These are phyloP conservation scores for Fusarium coffeatum DNA, from an alignment of 2,329 filamentous ascomycete genomes.

Conservation along the genomic window DNA sequence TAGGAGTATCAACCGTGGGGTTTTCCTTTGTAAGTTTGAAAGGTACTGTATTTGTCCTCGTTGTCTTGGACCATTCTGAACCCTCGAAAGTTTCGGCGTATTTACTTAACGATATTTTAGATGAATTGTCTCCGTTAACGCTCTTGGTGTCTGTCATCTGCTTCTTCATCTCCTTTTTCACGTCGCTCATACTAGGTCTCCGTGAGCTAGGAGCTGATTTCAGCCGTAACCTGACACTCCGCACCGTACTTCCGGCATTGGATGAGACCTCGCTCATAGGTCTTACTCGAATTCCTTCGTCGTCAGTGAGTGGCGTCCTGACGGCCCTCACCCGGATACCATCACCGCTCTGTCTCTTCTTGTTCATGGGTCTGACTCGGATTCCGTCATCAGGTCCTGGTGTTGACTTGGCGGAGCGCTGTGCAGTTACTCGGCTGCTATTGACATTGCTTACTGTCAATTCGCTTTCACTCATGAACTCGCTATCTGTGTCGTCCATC, in stretches of 20 bases:
- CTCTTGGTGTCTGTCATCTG: constrained; percentile 29
- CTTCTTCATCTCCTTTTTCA: constrained; percentile 46
- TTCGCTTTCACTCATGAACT: constrained; percentile 48
- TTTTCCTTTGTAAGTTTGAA: constrained; percentile 54
- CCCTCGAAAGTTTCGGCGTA: constrained; percentile 31
- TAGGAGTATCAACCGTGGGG: constrained; percentile 55
- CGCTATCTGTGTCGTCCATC: constrained; percentile 45
- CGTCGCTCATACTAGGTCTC: constrained; percentile 44
- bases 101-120: constrained; percentile 25
- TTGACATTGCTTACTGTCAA: constrained; percentile 46
- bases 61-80: constrained; percentile 33
- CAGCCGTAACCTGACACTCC: constrained; percentile 43
- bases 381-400: constrained; percentile 56
- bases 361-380: constrained; percentile 56
- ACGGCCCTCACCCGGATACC: constrained; percentile 50
- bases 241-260: constrained; percentile 42
- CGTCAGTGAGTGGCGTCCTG: constrained; percentile 38
- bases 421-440: constrained; percentile 37
- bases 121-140: constrained; percentile 18
- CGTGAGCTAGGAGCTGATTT: constrained; percentile 46
- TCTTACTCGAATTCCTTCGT: constrained; percentile 50
- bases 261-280: constrained; percentile 48
- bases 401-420: constrained; percentile 42
- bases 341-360: constrained; percentile 49
- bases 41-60: neutral